These are phyloP conservation scores for Phytophthora pistaciae DNA, from an alignment of 352 stramenopile genomes.

Conservation along the genomic window DNA sequence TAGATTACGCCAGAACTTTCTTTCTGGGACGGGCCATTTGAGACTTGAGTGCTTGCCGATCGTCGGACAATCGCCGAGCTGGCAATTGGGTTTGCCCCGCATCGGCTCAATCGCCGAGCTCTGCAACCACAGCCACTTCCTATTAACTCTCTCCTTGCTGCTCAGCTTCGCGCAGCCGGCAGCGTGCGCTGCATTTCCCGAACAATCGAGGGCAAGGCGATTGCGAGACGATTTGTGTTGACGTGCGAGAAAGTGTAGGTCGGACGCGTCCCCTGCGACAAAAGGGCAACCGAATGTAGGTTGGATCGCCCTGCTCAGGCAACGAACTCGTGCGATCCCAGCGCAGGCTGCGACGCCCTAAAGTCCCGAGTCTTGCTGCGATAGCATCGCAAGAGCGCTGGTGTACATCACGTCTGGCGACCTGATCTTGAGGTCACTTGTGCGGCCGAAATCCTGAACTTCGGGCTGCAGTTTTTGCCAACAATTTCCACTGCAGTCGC, in stretches of 20 bases:
- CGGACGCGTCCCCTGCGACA: slow-evolving; percentile 4
- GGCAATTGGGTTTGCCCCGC: background rate
- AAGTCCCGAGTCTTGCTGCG: background rate
- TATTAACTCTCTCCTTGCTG: background rate
- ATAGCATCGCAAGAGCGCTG: background rate
- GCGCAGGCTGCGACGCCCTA: background rate
- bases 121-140: background rate
- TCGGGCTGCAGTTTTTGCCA: background rate
- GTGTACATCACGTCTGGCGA: background rate
- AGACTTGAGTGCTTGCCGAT: background rate
- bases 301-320: background rate
- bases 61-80: background rate
- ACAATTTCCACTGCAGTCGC: background rate
- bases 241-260: slow-evolving; percentile 1
- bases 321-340: too few species aligned
- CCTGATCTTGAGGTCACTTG: background rate
- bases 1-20: slow-evolving; percentile 4
- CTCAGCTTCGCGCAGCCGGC: background rate
- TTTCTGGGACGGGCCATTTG: background rate
- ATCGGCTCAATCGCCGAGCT: background rate
- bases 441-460: background rate
- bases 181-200: background rate
- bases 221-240: slow-evolving; percentile 6
- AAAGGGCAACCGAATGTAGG: background rate
- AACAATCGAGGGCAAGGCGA: background rate